A percentile compares a stretch with the other conserved stretches of the same genome.
Conservation (phyloP, 768 basidiomycete genomes). For the Tricholoma sp. region DNA sequence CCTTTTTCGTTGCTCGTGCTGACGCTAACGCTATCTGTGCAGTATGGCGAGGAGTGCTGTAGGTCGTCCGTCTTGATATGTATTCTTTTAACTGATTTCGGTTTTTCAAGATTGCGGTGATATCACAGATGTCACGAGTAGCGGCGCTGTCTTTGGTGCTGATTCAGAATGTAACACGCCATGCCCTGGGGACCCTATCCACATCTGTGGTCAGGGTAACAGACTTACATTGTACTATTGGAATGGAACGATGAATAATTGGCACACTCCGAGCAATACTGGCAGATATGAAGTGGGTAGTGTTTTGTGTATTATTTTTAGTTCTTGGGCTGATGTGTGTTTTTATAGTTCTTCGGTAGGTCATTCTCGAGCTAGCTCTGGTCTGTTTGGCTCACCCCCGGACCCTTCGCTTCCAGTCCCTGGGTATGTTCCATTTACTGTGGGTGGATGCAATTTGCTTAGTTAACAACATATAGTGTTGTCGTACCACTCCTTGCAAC, state of each 20-base stretch:
- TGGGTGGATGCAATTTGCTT: constrained; percentile 1
- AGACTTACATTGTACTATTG: constrained; percentile 52
- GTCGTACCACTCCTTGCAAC: constrained; percentile 73
- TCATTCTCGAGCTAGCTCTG: not conserved
- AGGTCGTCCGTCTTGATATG: constrained; percentile 21
- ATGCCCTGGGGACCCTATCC: constrained; percentile 67
- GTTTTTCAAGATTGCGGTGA: constrained; percentile 63
- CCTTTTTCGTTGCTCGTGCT: not conserved
- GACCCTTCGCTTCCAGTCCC: constrained; percentile 28
- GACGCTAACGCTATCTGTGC: constrained; percentile 2
- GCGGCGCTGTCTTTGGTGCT: constrained; percentile 31
- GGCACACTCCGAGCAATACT: constrained; percentile 60
- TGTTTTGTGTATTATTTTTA: not conserved
- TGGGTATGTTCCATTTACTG: constrained; percentile 31
- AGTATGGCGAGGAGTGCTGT: constrained; percentile 75
- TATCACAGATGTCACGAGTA: constrained; percentile 41
- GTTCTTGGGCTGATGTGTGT: constrained; percentile 4
- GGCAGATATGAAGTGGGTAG: constrained; percentile 66
- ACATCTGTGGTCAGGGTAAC: constrained; percentile 59
- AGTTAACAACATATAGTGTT: constrained; percentile 35
- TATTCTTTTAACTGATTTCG: not conserved
- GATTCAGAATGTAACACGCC: constrained; percentile 43
- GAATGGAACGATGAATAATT: constrained; percentile 47
- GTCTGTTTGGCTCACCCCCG: not conserved
- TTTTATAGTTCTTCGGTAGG: constrained; percentile 42